These are phyloP conservation scores for Sphaerulina populicola DNA, from an alignment of 2,329 filamentous ascomycete species.

Conservation along the genomic window DNA sequence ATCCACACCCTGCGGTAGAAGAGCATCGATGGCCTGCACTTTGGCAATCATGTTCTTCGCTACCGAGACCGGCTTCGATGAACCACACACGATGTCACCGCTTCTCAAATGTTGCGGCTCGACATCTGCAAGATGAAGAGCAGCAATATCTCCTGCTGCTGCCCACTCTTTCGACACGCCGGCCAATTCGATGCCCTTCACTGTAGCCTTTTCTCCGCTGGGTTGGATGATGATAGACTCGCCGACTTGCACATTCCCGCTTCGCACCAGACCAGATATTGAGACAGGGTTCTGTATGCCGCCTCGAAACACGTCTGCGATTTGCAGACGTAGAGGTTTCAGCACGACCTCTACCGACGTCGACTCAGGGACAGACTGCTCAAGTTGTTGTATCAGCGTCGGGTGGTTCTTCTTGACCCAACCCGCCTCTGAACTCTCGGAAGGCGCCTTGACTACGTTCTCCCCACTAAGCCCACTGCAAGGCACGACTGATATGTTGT, in stretches of 20 bases:
- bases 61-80: conserved; percentile 54
- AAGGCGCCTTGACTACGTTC: conserved; percentile 61
- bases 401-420: conserved; percentile 63
- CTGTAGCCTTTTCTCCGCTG: conserved; percentile 66
- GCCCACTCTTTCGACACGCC: conserved; percentile 72
- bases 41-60: conserved; percentile 71
- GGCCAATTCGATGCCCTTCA: conserved; percentile 75
- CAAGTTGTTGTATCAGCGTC: conserved; percentile 75
- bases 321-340: conserved; percentile 75
- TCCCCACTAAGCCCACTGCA: conserved; percentile 83
- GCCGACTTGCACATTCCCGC: conserved; percentile 74
- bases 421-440: conserved; percentile 38
- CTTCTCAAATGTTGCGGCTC: conserved; percentile 64
- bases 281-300: conserved; percentile 74
- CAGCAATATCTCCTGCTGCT: conserved; percentile 81
- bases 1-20: conserved; percentile 83
- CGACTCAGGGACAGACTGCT: conserved; percentile 65
- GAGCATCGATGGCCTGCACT: conserved; percentile 77
- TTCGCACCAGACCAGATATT: conserved; percentile 75
- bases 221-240: conserved; percentile 74
- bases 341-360: conserved; percentile 41
- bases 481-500: conserved; percentile 78
- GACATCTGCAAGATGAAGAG: conserved; percentile 74
- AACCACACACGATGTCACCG: conserved; percentile 76
- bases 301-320: conserved; percentile 76